phyloP scores from a whole-genome alignment of 2,329 filamentous ascomycete species.

The Fusarium compactum region DNA sequence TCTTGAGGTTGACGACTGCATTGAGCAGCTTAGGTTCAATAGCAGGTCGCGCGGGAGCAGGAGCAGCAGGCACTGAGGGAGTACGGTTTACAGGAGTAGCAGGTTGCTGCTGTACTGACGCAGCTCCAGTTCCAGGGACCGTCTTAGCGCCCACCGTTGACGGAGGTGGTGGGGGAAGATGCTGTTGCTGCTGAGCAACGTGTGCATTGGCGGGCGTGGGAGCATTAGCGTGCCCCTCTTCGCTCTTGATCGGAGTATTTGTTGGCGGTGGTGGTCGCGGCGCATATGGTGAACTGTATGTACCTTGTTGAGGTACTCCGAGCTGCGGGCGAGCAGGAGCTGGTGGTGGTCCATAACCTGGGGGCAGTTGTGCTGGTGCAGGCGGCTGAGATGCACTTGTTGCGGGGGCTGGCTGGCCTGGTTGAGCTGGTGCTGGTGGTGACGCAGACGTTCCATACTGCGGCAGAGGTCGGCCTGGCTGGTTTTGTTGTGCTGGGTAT shows the following conservation, averaged over 20 bases:
- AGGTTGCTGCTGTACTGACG: slow-evolving; percentile 28
- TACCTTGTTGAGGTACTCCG: slow-evolving; percentile 49
- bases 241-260: slow-evolving; percentile 47
- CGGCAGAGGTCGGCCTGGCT: slow-evolving; percentile 49
- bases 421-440: slow-evolving; percentile 40
- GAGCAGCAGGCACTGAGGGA: slow-evolving; percentile 44
- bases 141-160: slow-evolving; percentile 37
- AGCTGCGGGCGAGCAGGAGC: slow-evolving; percentile 52
- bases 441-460: slow-evolving; percentile 48
- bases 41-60: slow-evolving; percentile 51
- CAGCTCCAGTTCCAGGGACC: slow-evolving; percentile 32
- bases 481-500: slow-evolving; percentile 50
- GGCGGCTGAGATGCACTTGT: slow-evolving; percentile 48
- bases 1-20: slow-evolving; percentile 61
- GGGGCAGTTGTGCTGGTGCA: slow-evolving; percentile 51
- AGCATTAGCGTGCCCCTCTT: slow-evolving; percentile 44
- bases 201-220: slow-evolving; percentile 5
- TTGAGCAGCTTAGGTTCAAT: slow-evolving; percentile 59
- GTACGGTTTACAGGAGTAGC: slow-evolving; percentile 42
- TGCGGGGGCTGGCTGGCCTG: slow-evolving; percentile 41
- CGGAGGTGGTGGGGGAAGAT: slow-evolving; percentile 21
- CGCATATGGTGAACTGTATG: slow-evolving; percentile 56
- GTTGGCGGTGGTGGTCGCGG: slow-evolving; percentile 50
- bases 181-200: slow-evolving; percentile 30
- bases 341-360: slow-evolving; percentile 53